These are phyloP conservation scores for Skeletonema menzelii DNA, from an alignment of 108 stramenopile genomes.

Conservation along the genomic window DNA sequence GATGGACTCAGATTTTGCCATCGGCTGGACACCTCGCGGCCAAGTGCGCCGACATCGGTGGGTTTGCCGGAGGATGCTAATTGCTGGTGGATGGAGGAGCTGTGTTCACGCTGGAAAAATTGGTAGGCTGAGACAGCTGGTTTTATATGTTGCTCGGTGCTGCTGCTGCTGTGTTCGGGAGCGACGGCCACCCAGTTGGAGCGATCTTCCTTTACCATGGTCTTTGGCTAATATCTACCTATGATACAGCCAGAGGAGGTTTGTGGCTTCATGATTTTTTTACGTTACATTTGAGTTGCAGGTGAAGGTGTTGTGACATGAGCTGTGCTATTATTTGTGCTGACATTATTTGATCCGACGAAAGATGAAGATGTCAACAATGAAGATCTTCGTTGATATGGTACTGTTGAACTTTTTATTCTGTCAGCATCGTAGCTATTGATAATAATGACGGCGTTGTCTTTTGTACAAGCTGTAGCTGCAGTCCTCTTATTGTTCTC, in stretches of 20 bases:
- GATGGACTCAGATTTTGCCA: conserved; percentile 56
- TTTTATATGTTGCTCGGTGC: conserved; percentile 32
- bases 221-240: no score
- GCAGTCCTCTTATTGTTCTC: not conserved
- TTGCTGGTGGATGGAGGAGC: conserved; percentile 57
- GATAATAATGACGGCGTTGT: not conserved
- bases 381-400: no score
- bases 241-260: no score
- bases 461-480: not conserved
- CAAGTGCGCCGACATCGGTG: conserved; percentile 66
- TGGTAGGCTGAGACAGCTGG: conserved; percentile 69
- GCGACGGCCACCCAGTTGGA: conserved; percentile 85
- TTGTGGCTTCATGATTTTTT: no score
- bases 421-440: no score
- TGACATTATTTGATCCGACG: no score
- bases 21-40: conserved; percentile 55
- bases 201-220: conserved; percentile 76
- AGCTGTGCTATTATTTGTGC: no score
- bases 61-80: conserved; percentile 41
- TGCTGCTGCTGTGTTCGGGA: conserved; percentile 53
- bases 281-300: no score
- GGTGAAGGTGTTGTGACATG: not conserved
- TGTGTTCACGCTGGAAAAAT: conserved; percentile 67
- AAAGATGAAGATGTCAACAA: no score
- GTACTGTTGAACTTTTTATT: no score